phyloP scores from a whole-genome alignment of 108 stramenopile genomes.

The Cyclostephanos invisitatus region DNA sequence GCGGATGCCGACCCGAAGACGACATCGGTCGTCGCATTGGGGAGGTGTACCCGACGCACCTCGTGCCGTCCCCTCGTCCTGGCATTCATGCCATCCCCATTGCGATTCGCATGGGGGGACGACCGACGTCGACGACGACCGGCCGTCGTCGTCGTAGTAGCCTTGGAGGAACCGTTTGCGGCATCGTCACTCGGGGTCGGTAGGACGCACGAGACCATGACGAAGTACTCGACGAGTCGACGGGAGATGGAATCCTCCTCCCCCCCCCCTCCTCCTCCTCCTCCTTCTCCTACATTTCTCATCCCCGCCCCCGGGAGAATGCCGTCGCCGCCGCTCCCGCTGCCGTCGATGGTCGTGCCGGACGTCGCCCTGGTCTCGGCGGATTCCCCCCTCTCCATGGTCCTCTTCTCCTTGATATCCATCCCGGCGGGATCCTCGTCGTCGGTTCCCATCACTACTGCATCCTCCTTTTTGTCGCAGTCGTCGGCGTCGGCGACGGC shows the following conservation, averaged over 20 bases:
- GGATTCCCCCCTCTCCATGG: too few relatives aligned
- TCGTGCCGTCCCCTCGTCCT: slow-evolving; percentile 25
- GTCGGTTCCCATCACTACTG: background rate
- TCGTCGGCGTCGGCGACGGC: slow-evolving; percentile 2
- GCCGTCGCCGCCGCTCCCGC: background rate
- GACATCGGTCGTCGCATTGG: slow-evolving; percentile 64
- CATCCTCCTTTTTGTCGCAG: slow-evolving; percentile 4
- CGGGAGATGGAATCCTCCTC: slow-evolving; percentile 2
- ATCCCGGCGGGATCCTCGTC: too few relatives aligned
- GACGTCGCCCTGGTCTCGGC: background rate
- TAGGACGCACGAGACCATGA: slow-evolving; percentile 68
- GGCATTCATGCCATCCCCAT: slow-evolving; percentile 28
- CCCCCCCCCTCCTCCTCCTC: background rate
- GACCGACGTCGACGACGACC: slow-evolving; percentile 5
- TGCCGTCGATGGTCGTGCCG: background rate
- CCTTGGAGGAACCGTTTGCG: too few relatives aligned
- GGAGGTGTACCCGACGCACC: slow-evolving; percentile 32
- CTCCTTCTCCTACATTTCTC: too few relatives aligned
- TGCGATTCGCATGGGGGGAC: slow-evolving; percentile 34
- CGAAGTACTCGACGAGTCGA: slow-evolving; percentile 87
- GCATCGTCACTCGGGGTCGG: slow-evolving; percentile 10
- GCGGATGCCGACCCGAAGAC: background rate
- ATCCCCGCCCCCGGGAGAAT: too few relatives aligned
- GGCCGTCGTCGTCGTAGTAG: slow-evolving; percentile 12
- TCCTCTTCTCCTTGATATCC: too few relatives aligned